Evolutionary conservation across 768 basidiomycete species (phyloP).

Genomic region (Holtermanniella nyarrowii): DNA sequence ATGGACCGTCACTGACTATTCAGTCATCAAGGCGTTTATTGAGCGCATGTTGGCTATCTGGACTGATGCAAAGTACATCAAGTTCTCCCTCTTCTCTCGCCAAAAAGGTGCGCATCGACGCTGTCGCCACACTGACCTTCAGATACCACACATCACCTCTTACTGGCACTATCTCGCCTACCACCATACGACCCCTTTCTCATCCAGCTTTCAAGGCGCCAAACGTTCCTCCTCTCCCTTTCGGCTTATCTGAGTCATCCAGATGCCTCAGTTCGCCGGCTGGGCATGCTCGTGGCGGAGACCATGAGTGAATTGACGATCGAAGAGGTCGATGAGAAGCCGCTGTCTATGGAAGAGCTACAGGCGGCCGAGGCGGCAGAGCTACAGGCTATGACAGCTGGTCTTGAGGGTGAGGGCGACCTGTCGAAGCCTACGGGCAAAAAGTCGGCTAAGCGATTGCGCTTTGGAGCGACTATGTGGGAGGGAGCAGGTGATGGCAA

Average conservation of each 20-base stretch:
- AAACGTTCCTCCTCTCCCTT: slow-evolving; percentile 56
- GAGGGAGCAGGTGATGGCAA: slow-evolving; percentile 60
- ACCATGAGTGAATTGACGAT: slow-evolving; percentile 42
- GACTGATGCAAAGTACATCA: slow-evolving; percentile 67
- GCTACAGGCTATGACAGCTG: slow-evolving; percentile 24
- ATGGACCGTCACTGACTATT: too few relatives aligned
- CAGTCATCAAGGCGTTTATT: slow-evolving; percentile 31
- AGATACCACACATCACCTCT: slow-evolving; percentile 67
- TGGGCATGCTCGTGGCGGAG: slow-evolving; percentile 90
- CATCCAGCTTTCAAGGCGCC: slow-evolving; percentile 29
- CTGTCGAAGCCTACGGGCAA: not conserved
- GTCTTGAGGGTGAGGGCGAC: slow-evolving; percentile 22
- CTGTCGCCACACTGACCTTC: not conserved
- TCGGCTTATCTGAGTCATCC: slow-evolving; percentile 67
- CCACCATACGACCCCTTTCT: slow-evolving; percentile 46
- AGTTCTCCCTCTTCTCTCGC: slow-evolving; percentile 60
- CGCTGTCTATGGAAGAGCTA: not conserved
- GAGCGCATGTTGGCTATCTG: slow-evolving; percentile 50
- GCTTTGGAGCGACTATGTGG: slow-evolving; percentile 65
- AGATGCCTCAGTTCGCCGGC: slow-evolving; percentile 63
- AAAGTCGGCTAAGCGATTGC: slow-evolving; percentile 48
- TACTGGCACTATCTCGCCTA: slow-evolving; percentile 57
- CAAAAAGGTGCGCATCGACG: slow-evolving; percentile 54
- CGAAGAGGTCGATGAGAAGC: slow-evolving; percentile 5
- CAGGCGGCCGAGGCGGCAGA: slow-evolving; percentile 11